Base-by-base conservation (phyloP, 768 basidiomycete species). In the Leccinum rimulosum region DNA sequence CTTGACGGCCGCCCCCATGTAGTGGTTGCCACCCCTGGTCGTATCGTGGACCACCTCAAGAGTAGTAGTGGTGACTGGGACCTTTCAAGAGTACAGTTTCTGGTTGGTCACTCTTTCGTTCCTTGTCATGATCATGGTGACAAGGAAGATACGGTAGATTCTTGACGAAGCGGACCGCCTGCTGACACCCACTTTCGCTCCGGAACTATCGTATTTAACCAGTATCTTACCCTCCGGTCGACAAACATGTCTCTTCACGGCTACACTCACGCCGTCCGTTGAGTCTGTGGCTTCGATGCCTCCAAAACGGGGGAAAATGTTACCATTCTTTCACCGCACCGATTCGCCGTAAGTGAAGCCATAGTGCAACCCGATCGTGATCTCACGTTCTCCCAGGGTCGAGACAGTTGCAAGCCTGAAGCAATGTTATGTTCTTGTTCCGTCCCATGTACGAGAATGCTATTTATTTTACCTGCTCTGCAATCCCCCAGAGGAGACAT, bases 161-260 rank as follows among this genome's bases (percentile, higher is more conserved):
- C 80, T 99, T 10, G 97, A 98, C 73, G 97, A 99, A 77, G 97
- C 97, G 0, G 97, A 99, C 77, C 82, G 96, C 28, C 79, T 99
- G 28, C 79, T 99, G 25, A 91, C 93, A 3, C 78, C 90, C 0
- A 94, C 93, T 0, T 99, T 99, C 70, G 83, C 93, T 8, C 83
- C 89, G 1, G 96, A 98, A 54, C 75, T 99, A 48, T 79, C 83
- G 2, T 82, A 87, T 68, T 71, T 98, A 22, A 95, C 98, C 71
- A 75, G 77, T 36, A 76, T 82, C 36, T 79, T 98, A 15, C 93
- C 97, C 1, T 81, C 82, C 55, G 85, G 93, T 33, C 82, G 97
- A n/a, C 96, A 98, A 71, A 98, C 96, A 0, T 92, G 94, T 66
- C 81, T 99, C 45, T 98, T 98, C 75, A 99, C 97, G 0, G 97